Conservation (phyloP, 495 filamentous ascomycete genomes). For the Parachaetomium inaequale region DNA sequence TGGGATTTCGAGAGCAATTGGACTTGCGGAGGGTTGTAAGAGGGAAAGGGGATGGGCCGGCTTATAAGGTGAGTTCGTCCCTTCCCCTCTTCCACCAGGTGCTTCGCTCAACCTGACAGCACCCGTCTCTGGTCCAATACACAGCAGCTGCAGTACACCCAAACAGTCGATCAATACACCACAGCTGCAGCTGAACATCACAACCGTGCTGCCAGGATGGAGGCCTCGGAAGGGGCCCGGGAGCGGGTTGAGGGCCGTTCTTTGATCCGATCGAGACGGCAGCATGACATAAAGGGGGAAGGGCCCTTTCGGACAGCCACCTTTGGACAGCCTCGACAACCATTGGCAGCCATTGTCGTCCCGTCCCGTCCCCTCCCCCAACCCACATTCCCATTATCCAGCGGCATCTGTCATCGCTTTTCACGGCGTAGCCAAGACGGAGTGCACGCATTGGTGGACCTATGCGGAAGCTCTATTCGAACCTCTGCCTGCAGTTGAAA, state of each 20-base stretch:
- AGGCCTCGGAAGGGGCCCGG: neutral
- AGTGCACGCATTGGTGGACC: constrained; percentile 10
- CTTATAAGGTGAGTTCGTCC: neutral
- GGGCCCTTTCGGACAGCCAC: neutral
- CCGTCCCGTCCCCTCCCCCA: neutral
- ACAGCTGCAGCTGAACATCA: neutral
- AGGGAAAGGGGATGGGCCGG: neutral
- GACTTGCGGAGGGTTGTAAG: neutral
- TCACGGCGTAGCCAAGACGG: constrained; percentile 6
- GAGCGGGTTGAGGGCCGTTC: neutral
- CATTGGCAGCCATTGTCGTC: neutral
- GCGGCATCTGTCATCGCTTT: constrained; percentile 13
- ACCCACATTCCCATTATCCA: constrained; percentile 12
- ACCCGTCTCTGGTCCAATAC: neutral
- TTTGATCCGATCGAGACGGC: constrained; percentile 2
- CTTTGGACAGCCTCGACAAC: too few relatives aligned
- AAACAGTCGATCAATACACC: neutral
- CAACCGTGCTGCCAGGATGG: neutral
- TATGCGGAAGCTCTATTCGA: constrained; percentile 15
- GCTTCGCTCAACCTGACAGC: neutral
- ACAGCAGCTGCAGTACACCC: constrained; percentile 4
- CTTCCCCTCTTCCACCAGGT: neutral
- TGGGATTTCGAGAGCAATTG: neutral
- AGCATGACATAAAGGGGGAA: constrained; percentile 13
- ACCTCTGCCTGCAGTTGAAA: constrained; percentile 8